These are phyloP conservation scores for Calonectria henricotiae DNA, from an alignment of 2,329 filamentous ascomycete species.

Conservation along the genomic window DNA sequence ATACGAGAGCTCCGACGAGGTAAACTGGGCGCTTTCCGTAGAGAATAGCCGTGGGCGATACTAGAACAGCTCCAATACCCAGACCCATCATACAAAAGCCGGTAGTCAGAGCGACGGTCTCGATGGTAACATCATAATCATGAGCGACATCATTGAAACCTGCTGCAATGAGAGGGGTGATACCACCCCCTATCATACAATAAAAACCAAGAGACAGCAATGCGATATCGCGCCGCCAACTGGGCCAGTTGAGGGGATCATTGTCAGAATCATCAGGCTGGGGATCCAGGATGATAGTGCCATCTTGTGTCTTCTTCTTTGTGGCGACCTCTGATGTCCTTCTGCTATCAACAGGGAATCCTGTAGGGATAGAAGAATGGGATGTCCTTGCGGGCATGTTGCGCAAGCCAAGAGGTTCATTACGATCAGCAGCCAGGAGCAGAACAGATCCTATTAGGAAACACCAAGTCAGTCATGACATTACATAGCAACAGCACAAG, in stretches of 20 bases:
- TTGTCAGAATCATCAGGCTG: slow-evolving; percentile 93
- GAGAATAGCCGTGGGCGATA: slow-evolving; percentile 91
- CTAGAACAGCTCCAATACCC: slow-evolving; percentile 86
- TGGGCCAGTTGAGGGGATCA: slow-evolving; percentile 93
- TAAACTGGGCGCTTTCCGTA: slow-evolving; percentile 95
- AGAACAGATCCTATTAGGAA: slow-evolving; percentile 70
- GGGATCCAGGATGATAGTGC: slow-evolving; percentile 88
- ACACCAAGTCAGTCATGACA: neutral
- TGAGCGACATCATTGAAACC: slow-evolving; percentile 87
- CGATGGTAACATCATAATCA: slow-evolving; percentile 76
- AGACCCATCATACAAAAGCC: slow-evolving; percentile 96
- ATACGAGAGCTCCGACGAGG: slow-evolving; percentile 81
- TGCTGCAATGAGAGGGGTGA: slow-evolving; percentile 92
- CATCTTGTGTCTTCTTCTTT: slow-evolving; percentile 86
- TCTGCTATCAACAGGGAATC: slow-evolving; percentile 59
- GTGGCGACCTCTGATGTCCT: slow-evolving; percentile 57
- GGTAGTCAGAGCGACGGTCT: slow-evolving; percentile 87
- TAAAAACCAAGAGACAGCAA: slow-evolving; percentile 90
- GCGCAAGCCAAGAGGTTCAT: slow-evolving; percentile 72
- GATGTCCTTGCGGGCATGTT: slow-evolving; percentile 73
- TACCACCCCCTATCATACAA: slow-evolving; percentile 95
- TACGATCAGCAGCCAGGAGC: slow-evolving; percentile 70
- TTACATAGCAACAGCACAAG: neutral
- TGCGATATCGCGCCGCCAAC: slow-evolving; percentile 84
- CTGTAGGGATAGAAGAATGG: slow-evolving; percentile 71